Base-by-base conservation (phyloP, 2,329 filamentous ascomycete species). In the Ilyonectria robusta region DNA sequence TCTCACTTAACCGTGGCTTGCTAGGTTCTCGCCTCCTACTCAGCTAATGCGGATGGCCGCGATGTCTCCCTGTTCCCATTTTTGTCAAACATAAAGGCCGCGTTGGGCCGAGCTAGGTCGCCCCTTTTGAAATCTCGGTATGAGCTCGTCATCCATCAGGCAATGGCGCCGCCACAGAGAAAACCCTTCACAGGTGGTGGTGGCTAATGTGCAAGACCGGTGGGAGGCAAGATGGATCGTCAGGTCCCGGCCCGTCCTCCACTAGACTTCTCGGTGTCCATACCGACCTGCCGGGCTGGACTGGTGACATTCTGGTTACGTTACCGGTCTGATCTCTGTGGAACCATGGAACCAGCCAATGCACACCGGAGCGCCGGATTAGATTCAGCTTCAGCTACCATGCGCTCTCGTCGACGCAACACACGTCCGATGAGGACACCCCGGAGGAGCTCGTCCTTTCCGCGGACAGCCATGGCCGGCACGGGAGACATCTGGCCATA, bases 161-260 rank as follows among this genome's bases (percentile, higher is more conserved):
- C 46, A 65, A 70, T 70, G 64, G 62, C 68, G 68, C 63, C 70
- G 70, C 62, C 50, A 63, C 66, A 44, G 51, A 46, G 59, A 44
- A 40, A 51, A 56, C 13, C 21, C 37, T 29, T 65, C 35, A 46
- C 44, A 51, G 13, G 6, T n/a, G 35, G 50, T n/a, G 29, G n/a
- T 42, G 29, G 51, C 46, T 37, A 56, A 46, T 57, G 17, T 17
- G 33, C 35, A 31, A 57, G 21, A 33, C 47, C 42, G 23, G 19
- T 26, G 26, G n/a, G 33, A 47, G 50, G 40, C 40, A 35, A 53
- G 29, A 17, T 29, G 29, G 40, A 54, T 46, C 42, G 37, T 48
- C 50, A 31, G 59, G 50, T 60, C 29, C 42, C 56, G 42, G 44
- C 54, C 51, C 44, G 35, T 57, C 42, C 50, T 56, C 26, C 46